Evolutionary conservation across 345 rosid genomes (phyloP).

Genomic region (Citrus mangshanensis): DNA sequence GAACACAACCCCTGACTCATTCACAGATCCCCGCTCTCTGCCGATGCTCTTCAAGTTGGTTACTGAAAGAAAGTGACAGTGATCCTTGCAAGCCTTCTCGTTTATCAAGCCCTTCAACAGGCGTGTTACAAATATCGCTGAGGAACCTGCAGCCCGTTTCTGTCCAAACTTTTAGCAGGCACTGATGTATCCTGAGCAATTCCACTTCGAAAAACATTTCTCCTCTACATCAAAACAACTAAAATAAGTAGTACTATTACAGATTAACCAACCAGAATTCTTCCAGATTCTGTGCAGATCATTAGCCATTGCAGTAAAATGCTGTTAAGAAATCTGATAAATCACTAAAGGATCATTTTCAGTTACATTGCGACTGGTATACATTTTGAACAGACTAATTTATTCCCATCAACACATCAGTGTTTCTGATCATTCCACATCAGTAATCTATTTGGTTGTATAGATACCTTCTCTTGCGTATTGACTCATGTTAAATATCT

Average conservation of each 20-base stretch:
- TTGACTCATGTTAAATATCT: too few species aligned
- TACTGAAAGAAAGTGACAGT: slow-evolving; percentile 33
- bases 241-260: neutral
- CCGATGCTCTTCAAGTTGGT: slow-evolving; percentile 29
- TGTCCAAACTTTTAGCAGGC: too few species aligned
- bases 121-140: neutral
- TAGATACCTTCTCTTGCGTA: neutral
- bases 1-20: slow-evolving; percentile 3
- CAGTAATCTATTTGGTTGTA: neutral
- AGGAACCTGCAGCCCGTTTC: too few species aligned
- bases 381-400: neutral
- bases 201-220: too few species aligned
- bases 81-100: slow-evolving; percentile 28
- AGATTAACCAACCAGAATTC: neutral
- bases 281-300: neutral
- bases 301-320: too few species aligned
- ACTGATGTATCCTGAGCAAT: too few species aligned
- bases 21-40: neutral
- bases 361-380: neutral
- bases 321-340: neutral
- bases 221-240: neutral
- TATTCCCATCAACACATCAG: neutral
- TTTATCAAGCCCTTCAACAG: slow-evolving; percentile 17
- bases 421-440: neutral
- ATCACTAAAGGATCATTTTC: neutral